phyloP scores from a whole-genome alignment of 2,329 filamentous ascomycete genomes.

The Beauveria medogensis region DNA sequence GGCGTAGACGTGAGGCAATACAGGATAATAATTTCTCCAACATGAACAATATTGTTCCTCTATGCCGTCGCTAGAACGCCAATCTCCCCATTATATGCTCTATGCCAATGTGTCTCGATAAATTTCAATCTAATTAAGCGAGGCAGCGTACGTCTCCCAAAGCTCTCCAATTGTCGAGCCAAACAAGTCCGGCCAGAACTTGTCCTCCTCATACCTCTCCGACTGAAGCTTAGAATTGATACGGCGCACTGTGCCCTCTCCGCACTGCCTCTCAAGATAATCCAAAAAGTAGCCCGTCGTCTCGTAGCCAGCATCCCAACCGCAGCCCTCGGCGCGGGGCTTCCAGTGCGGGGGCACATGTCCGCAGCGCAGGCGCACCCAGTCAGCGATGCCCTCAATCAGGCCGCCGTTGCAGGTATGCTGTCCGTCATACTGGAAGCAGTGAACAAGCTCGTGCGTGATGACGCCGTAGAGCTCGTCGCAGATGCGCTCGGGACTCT shows the following conservation, averaged over 20 bases:
- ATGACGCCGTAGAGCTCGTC: constrained; percentile 75
- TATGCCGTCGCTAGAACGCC: background rate
- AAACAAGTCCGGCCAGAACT: constrained; percentile 62
- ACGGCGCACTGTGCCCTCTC: constrained; percentile 48
- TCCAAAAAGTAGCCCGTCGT: constrained; percentile 86
- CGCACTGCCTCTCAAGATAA: constrained; percentile 66
- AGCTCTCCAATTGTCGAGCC: constrained; percentile 58
- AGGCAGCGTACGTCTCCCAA: constrained; percentile 62
- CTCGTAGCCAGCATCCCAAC: constrained; percentile 89
- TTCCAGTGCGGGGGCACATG: constrained; percentile 82
- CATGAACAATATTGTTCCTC: background rate
- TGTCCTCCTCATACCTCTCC: constrained; percentile 54
- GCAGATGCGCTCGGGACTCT: constrained; percentile 34
- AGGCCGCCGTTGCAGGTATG: constrained; percentile 63
- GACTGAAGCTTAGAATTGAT: constrained; percentile 61
- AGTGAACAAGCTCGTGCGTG: constrained; percentile 90
- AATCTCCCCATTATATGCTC: background rate
- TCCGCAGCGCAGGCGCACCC: constrained; percentile 69
- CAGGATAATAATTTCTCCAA: background rate
- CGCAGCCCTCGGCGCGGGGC: constrained; percentile 37
- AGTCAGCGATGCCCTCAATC: constrained; percentile 89
- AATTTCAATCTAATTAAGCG: background rate
- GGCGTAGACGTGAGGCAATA: constrained; percentile 10
- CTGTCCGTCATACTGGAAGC: constrained; percentile 71
- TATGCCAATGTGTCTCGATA: background rate